phyloP scores from a whole-genome alignment of 305 asterid species.

The Caryopteris hybrid region DNA sequence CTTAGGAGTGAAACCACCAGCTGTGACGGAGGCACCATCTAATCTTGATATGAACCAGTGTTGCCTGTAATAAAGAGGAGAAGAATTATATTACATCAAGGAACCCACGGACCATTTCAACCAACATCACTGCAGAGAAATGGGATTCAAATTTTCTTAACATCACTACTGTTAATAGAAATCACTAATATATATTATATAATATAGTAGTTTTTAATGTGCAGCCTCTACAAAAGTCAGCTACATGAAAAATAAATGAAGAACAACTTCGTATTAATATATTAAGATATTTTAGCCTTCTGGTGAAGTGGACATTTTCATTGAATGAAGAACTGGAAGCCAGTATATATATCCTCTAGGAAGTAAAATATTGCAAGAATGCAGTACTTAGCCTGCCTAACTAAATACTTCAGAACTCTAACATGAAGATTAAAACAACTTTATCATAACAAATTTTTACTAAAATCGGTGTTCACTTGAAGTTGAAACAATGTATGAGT shows the following conservation, averaged over 20 bases:
- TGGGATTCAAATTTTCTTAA: neutral
- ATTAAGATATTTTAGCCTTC: neutral
- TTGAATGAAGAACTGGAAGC: neutral
- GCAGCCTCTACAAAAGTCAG: neutral
- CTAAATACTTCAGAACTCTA: neutral
- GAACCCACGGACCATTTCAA: neutral
- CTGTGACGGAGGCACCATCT: slow-evolving; percentile 80
- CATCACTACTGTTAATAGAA: neutral
- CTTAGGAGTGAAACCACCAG: neutral
- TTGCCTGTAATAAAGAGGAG: slow-evolving; percentile 49
- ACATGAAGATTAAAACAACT: neutral
- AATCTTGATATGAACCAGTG: slow-evolving; percentile 96
- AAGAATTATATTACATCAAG: neutral
- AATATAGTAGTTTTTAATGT: neutral
- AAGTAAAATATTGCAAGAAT: neutral
- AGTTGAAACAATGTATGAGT: neutral
- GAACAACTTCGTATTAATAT: neutral
- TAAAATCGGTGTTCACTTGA: neutral
- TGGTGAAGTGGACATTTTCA: neutral
- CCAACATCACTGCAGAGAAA: neutral
- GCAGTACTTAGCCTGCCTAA: neutral
- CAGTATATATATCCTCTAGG: neutral
- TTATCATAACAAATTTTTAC: slow-evolving; percentile 1
- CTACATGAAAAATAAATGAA: neutral
- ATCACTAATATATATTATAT: neutral